These are phyloP conservation scores for Aristolochia contorta DNA, from an alignment of 164 flowering plant genomes.

Conservation along the genomic window DNA sequence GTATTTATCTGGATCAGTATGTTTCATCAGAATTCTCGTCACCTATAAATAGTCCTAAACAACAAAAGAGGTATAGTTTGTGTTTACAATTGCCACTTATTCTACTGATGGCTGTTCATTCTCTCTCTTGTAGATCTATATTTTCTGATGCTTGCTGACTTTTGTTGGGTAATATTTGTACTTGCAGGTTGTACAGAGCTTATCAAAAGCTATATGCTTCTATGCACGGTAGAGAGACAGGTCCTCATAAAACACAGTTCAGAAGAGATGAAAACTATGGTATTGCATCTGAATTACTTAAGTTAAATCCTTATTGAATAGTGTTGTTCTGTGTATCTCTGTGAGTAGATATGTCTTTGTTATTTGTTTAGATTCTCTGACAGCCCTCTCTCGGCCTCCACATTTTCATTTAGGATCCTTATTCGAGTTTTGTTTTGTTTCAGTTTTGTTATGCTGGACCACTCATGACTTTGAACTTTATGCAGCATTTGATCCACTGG, in stretches of 20 bases:
- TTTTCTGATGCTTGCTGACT: background rate
- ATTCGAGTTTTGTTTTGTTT: conserved; percentile 10
- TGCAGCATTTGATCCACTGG: conserved; percentile 98
- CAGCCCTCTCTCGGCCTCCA: background rate
- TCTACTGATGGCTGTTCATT: background rate
- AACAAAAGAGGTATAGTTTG: conserved; percentile 63
- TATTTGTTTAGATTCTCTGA: background rate
- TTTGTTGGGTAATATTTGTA: conserved; percentile 2
- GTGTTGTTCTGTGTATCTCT: background rate
- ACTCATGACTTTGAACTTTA: conserved; percentile 95
- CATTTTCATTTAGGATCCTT: background rate
- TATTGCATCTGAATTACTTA: conserved; percentile 12
- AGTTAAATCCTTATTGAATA: background rate
- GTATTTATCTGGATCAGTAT: conserved; percentile 85
- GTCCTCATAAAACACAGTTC: conserved; percentile 92
- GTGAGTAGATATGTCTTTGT: background rate
- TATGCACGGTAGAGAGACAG: conserved; percentile 75
- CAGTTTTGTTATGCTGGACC: conserved; percentile 97
- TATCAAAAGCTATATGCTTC: conserved; percentile 85
- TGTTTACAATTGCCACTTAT: conserved; percentile 4
- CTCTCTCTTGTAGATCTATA: background rate
- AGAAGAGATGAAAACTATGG: conserved; percentile 95
- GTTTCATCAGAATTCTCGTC: conserved; percentile 95
- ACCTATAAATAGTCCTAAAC: conserved; percentile 50
- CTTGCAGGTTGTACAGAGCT: conserved; percentile 81